Conservation (phyloP, 2,329 filamentous ascomycete species). For the Aspergillus felis region DNA sequence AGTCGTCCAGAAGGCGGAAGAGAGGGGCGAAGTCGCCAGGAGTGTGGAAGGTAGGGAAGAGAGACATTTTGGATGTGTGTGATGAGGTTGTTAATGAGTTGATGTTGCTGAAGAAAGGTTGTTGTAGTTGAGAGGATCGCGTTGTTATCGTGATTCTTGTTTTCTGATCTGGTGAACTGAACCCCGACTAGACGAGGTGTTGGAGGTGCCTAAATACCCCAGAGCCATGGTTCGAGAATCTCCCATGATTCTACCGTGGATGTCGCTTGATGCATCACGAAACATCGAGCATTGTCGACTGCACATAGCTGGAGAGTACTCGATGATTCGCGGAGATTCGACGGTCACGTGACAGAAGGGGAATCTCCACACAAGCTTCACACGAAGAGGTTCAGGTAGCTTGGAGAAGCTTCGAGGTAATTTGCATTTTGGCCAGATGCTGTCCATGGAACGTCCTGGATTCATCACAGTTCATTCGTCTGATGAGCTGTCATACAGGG, state of each 20-base stretch:
- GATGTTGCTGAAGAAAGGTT: background rate
- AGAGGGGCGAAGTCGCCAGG: slow-evolving; percentile 40
- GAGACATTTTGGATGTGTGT: slow-evolving; percentile 28
- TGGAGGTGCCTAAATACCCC: slow-evolving; percentile 17
- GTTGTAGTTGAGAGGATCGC: background rate
- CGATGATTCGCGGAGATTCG: slow-evolving; percentile 21
- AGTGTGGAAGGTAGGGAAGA: slow-evolving; percentile 27
- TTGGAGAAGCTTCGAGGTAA: background rate
- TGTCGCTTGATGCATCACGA: slow-evolving; percentile 4
- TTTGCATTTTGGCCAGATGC: background rate
- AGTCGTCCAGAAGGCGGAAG: slow-evolving; percentile 47
- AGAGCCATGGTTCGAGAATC: slow-evolving; percentile 11
- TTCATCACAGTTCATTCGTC: background rate
- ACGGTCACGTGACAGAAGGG: slow-evolving; percentile 19
- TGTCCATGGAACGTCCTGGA: background rate
- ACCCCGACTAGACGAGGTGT: slow-evolving; percentile 4
- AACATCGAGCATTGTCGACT: slow-evolving; percentile 4
- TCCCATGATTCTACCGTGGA: background rate
- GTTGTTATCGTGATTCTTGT: slow-evolving; percentile 4
- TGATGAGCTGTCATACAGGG: background rate
- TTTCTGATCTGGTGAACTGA: slow-evolving; percentile 5
- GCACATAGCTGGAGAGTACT: slow-evolving; percentile 4
- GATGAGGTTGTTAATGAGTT: background rate
- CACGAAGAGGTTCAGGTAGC: background rate
- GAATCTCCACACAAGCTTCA: background rate